phyloP scores from a whole-genome alignment of 2,329 filamentous ascomycete species.

The Trichoderma polysporum region DNA sequence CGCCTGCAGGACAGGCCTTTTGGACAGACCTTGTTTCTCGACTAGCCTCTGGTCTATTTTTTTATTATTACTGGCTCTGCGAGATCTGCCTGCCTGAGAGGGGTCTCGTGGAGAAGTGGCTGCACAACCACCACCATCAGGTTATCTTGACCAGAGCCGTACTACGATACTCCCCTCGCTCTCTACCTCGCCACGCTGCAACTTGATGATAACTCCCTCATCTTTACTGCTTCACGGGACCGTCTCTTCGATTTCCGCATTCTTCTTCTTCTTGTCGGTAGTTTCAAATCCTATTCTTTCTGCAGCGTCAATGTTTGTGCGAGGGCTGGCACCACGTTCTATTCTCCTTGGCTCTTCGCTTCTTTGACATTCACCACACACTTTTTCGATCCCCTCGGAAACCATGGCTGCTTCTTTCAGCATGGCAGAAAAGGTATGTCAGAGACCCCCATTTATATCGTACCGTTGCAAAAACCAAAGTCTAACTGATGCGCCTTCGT shows the following conservation, averaged over 20 bases:
- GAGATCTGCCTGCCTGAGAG: constrained; percentile 12
- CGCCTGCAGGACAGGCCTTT: background rate
- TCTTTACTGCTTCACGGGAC: background rate
- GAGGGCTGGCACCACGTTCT: constrained; percentile 3
- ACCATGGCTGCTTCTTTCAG: constrained; percentile 19
- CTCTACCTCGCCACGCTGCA: background rate
- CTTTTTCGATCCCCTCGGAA: background rate
- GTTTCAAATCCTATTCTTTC: background rate
- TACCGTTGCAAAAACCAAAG: background rate
- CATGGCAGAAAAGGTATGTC: constrained; percentile 22
- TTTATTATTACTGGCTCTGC: constrained; percentile 8
- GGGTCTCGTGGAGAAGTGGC: constrained; percentile 11
- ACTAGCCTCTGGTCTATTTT: constrained; percentile 6
- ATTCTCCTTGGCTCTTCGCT: background rate
- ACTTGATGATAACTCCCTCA: background rate
- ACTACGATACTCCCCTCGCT: constrained; percentile 4
- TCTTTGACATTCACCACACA: background rate
- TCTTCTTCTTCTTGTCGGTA: background rate
- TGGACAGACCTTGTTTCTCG: constrained; percentile 1
- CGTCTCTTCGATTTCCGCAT: background rate
- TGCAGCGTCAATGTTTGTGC: constrained; percentile 15
- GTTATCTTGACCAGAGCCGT: constrained; percentile 16
- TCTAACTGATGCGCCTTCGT: background rate
- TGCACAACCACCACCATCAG: constrained; percentile 17
- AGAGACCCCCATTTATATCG: background rate